Base-by-base conservation (phyloP, 192 early-diverging fungal species). In the Cetraspora pellucida region DNA sequence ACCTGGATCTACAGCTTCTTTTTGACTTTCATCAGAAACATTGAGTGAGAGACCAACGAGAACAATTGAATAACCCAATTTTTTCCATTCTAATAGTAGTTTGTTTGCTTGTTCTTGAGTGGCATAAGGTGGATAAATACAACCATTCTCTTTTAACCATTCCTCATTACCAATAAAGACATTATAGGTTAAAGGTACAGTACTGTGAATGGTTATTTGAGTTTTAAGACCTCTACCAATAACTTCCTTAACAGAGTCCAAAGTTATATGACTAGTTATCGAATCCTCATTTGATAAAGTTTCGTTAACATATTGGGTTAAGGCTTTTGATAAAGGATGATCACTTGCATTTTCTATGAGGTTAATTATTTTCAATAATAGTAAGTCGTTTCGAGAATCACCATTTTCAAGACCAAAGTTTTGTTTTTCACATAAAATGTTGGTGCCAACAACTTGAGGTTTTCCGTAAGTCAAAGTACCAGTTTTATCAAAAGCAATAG, bases 401-500 rank as follows among this genome's bases (percentile, higher is more conserved):
- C 63, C 55, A 63, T 74, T 31, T 25, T 75, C 16, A 30, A 46
- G 6, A 2, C 58, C 30, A 4, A 25, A 61, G 10, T 4, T 49
- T 14, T 11, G 1, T 43, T 3, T 14, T 52, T 21, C 49, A 23
- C 63, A 60, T 19, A 77, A 27, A 23, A 75, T 47, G 81, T 75
- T 79, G 0, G 75, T 63, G 45, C 81, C 86, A 4, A 86, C 86
- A 25, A 92, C 88, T 3, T 78, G 81, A 25, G 93, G 93, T 43
- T 90, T 91, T 37, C 94, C 82, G 17, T 77, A 80, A 1, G 94
- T 95, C 11, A 94, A 64, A 0, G 94, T 95, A 16, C 94, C 94
- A 47, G 94, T 95, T 77, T 95, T 95, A 80, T 95, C 94, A 83
- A 94, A 94, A 16, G 87, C 87, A 59, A 95, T 87, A n/a, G 86